Conservation (phyloP, 805 yeast genomes). For the Ogataea corticis region DNA sequence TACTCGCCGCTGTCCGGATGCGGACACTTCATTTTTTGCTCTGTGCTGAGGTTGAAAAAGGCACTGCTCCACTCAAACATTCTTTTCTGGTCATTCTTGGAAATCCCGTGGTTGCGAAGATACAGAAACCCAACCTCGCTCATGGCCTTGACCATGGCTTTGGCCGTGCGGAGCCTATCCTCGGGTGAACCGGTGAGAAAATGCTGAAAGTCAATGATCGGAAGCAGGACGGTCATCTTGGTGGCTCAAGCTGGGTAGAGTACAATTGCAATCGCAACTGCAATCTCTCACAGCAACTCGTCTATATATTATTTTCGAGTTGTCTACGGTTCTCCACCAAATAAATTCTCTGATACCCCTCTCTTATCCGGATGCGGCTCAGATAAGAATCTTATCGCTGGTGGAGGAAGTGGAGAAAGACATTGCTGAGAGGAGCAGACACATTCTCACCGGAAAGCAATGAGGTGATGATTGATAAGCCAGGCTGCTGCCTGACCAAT, state of each 20-base stretch:
- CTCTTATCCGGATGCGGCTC: slow-evolving; percentile 6
- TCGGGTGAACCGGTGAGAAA: slow-evolving; percentile 28
- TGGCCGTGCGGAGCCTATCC: slow-evolving; percentile 24
- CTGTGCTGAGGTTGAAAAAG: slow-evolving; percentile 27
- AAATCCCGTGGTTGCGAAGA: slow-evolving; percentile 24
- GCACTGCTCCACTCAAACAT: slow-evolving; percentile 24
- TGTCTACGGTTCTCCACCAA: not conserved
- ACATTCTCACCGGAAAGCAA: no score
- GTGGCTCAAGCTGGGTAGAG: no score
- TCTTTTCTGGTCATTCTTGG: slow-evolving; percentile 15
- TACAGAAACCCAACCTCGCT: slow-evolving; percentile 26
- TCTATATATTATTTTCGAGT: no score
- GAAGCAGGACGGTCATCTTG: slow-evolving; percentile 17
- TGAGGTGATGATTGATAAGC: no score
- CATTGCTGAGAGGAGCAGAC: no score
- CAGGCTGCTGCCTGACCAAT: no score
- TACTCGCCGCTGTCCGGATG: slow-evolving; percentile 25
- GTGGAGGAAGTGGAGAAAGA: not conserved
- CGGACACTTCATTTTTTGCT: slow-evolving; percentile 26
- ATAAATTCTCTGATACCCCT: not conserved
- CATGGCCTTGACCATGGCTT: slow-evolving; percentile 29
- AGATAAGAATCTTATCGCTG: not conserved
- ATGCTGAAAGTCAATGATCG: slow-evolving; percentile 31
- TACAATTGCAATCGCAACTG: no score
- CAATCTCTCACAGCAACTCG: no score